Evolutionary conservation across 805 yeast genomes (phyloP).

Genomic region (Geotrichum ghanense): DNA sequence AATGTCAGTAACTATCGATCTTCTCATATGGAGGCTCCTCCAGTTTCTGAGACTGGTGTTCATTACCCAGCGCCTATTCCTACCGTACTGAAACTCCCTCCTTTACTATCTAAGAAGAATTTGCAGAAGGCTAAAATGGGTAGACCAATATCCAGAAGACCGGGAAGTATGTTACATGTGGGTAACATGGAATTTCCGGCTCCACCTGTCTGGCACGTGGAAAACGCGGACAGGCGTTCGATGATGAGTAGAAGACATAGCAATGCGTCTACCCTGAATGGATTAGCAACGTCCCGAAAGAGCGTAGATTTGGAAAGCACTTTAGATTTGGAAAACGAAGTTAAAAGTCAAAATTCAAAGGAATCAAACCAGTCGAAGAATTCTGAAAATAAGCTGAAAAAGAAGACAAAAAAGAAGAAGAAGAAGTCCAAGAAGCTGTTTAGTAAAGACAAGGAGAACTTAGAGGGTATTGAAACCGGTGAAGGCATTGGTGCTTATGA

Average conservation of each 20-base stretch:
- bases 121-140: background rate
- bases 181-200: slow-evolving; percentile 1
- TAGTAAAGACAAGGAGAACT: no score
- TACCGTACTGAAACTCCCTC: slow-evolving; percentile 23
- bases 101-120: slow-evolving; percentile 19
- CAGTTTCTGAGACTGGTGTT: slow-evolving; percentile 4
- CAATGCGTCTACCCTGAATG: background rate
- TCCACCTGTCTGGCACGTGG: background rate
- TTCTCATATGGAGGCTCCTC: background rate
- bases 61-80: slow-evolving; percentile 29
- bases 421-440: no score
- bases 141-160: background rate
- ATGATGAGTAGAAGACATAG: background rate
- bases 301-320: no score
- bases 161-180: background rate
- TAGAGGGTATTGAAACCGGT: no score
- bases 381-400: no score
- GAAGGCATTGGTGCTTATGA: no score
- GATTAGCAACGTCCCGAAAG: background rate
- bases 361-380: no score
- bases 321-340: no score
- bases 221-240: background rate
- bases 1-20: background rate
- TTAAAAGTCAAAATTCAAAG: no score
- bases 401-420: no score